Base-by-base conservation (phyloP, 139 green algal genomes). In the Nannochloris sp. region DNA sequence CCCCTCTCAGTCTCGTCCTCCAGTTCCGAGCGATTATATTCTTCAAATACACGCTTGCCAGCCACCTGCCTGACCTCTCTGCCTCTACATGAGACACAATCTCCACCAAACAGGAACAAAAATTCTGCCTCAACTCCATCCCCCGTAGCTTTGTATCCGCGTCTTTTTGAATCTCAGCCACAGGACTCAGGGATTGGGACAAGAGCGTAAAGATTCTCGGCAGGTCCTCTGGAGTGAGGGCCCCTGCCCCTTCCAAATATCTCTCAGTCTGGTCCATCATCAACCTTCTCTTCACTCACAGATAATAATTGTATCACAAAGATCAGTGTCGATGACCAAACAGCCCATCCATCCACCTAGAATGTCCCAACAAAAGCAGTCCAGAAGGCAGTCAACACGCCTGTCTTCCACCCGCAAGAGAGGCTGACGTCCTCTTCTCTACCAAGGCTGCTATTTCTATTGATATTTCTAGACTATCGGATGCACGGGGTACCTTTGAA, bases 21-120 rank as follows among this genome's bases (percentile, higher is more conserved):
- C 89, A 96, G 68, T 86, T 72, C 58, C 83, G 80, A 34, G 69
- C 73, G n/a, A 95, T 78, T 43, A 44, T 87, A 77, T 97, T 97
- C 54, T 97, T 97, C 9, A 96, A 77, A 25, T 96, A 85, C 14
- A 95, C 79, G 2, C 74, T 73, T 5, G 90, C 88, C 25, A 97
- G 74, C 85, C 89, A 97, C 7, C 89, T 74, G 0, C 76, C 84
- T 49, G 82, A 85, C 59, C 87, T 78, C 31, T 91, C 80, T 3
- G 83, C 71, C 4, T 86, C 71, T 21, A 72, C 73, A 59, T 66
- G 83, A 31, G 57, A 66, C 34, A 95, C 61, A 12, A 95, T 85
- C 18, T 93, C 87, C 88, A 95, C 86, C 61, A 61, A 67, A 51
- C 88, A 94, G 4, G 89, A 95, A 65, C 82, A 90, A 70, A 90